Evolutionary conservation across 768 basidiomycete genomes (phyloP).

Genomic region (Lactifluus echinatus): DNA sequence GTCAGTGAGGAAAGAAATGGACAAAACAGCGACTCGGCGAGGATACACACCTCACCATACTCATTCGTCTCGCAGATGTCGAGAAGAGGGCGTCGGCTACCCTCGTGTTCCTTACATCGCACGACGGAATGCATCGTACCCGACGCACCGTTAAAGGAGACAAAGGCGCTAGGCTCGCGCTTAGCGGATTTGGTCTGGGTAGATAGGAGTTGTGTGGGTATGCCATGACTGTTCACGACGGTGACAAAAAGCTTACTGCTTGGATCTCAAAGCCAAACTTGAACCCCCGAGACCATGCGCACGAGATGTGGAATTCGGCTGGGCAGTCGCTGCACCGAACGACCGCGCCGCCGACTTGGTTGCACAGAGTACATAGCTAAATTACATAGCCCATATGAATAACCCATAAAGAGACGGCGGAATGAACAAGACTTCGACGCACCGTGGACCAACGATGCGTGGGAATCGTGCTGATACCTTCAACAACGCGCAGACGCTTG

Average conservation of each 20-base stretch:
- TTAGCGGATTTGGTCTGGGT: conserved; percentile 68
- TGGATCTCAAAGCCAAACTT: conserved; percentile 92
- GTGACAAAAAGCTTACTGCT: conserved; percentile 42
- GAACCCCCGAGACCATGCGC: conserved; percentile 80
- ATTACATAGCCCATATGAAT: conserved; percentile 13
- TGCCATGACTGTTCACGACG: background rate
- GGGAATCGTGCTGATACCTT: conserved; percentile 73
- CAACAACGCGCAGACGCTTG: conserved; percentile 62
- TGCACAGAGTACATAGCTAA: conserved; percentile 73
- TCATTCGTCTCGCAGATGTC: conserved; percentile 83
- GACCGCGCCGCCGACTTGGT: conserved; percentile 64
- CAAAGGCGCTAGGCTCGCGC: conserved; percentile 52
- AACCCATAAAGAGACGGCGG: background rate
- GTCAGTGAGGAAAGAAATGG: background rate
- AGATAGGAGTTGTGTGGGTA: background rate
- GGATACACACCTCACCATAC: conserved; percentile 59
- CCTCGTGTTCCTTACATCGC: conserved; percentile 21
- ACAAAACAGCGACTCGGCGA: background rate
- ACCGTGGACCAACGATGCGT: conserved; percentile 67
- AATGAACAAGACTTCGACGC: conserved; percentile 26
- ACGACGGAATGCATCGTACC: conserved; percentile 19
- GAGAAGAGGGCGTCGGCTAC: conserved; percentile 52
- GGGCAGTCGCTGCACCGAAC: conserved; percentile 78
- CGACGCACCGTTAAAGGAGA: conserved; percentile 61
- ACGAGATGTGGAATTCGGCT: conserved; percentile 77